A percentile compares a stretch with the other conserved stretches of the same genome.
Evolutionary conservation across 2,329 filamentous ascomycete species (phyloP).

Genomic region (Phialophora tarda): DNA sequence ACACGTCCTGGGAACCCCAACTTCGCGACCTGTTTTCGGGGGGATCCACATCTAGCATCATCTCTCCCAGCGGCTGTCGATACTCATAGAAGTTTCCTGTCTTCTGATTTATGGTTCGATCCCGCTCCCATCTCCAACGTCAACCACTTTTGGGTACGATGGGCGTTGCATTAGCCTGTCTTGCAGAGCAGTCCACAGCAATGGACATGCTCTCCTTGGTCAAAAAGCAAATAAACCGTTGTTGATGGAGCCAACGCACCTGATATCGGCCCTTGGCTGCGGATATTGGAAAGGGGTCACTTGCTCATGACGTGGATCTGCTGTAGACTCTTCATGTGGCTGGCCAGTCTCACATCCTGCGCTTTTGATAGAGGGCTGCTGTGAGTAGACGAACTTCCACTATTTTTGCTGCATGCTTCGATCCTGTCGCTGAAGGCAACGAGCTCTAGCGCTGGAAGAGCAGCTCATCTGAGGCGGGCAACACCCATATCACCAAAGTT

Average conservation of each 20-base stretch:
- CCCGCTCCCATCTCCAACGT: background rate
- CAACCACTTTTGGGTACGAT: background rate
- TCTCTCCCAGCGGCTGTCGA: background rate
- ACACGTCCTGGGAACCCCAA: background rate
- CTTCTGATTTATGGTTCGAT: background rate
- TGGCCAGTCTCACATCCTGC: background rate
- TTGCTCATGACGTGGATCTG: background rate
- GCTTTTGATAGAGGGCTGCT: background rate
- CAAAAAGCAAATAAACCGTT: background rate
- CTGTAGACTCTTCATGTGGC: background rate
- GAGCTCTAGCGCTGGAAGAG: background rate
- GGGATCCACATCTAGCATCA: background rate
- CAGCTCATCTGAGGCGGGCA: too few species aligned
- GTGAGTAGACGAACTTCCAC: background rate
- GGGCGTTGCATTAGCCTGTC: background rate
- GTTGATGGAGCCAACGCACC: background rate
- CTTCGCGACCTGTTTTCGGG: background rate
- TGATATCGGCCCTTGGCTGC: background rate
- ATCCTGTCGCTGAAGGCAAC: background rate
- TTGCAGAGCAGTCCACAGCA: background rate
- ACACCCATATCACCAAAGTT: background rate
- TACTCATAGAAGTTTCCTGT: background rate
- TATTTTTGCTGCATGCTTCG: background rate
- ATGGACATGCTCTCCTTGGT: background rate
- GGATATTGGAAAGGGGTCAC: background rate